These are phyloP conservation scores for Platanthera guangdongensis DNA, from an alignment of 106 monocot genomes.

Conservation along the genomic window DNA sequence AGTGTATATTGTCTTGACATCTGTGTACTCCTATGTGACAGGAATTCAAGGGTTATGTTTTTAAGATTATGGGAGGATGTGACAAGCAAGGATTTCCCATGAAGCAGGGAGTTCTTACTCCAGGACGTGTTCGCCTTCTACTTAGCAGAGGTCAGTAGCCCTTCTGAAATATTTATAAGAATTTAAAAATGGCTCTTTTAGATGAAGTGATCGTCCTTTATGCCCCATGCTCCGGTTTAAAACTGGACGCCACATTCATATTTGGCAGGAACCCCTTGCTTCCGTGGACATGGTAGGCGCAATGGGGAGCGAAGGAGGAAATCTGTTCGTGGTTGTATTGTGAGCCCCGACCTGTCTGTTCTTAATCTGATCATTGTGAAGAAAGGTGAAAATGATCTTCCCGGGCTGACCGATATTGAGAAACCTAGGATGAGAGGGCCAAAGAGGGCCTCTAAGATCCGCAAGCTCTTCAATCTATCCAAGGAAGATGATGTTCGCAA, in stretches of 20 bases:
- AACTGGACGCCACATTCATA: not conserved
- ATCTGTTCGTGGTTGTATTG: constrained; percentile 29
- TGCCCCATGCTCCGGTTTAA: not conserved
- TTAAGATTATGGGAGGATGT: constrained; percentile 67
- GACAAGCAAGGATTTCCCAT: constrained; percentile 76
- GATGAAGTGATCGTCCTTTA: not conserved
- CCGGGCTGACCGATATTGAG: constrained; percentile 26
- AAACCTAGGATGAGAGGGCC: constrained; percentile 32
- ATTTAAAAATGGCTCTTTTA: not conserved
- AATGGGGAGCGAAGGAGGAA: constrained; percentile 32
- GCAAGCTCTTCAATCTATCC: constrained; percentile 29
- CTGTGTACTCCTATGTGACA: not conserved
- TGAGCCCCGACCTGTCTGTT: constrained; percentile 26
- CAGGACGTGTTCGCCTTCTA: constrained; percentile 61
- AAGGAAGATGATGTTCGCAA: constrained; percentile 30
- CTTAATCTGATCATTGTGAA: constrained; percentile 27
- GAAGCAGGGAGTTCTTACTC: constrained; percentile 74
- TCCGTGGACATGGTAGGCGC: constrained; percentile 27
- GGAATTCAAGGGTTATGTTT: constrained; percentile 72
- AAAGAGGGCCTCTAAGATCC: constrained; percentile 29
- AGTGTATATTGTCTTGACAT: not conserved
- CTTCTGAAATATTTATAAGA: not conserved
- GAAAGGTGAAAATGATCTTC: constrained; percentile 30
- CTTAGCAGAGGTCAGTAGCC: constrained; percentile 35
- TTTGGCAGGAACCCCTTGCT: constrained; percentile 23